Percentiles rank a stretch among this genome's conserved stretches.
Conservation (phyloP, 1,284 basidiomycete genomes). For the Tremellales sp. region DNA sequence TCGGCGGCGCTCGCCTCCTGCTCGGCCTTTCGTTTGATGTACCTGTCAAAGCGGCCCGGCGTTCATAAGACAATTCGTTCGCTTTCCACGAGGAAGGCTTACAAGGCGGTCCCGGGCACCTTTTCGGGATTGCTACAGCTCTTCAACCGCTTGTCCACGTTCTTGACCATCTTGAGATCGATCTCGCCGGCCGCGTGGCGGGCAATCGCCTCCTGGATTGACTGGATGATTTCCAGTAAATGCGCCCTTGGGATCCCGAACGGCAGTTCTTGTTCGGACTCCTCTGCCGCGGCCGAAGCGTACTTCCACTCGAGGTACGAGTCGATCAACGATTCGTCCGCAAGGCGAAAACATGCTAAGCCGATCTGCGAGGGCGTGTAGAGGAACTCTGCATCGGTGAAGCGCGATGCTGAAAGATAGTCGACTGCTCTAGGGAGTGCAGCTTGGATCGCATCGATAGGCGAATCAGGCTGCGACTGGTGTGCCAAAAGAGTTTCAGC, state of each 20-base stretch:
- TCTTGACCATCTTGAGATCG: conserved; percentile 75
- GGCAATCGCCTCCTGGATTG: conserved; percentile 59
- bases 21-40: conserved; percentile 47
- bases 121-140: conserved; percentile 92
- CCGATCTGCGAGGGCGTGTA: conserved; percentile 93
- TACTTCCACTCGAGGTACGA: conserved; percentile 60
- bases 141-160: conserved; percentile 77
- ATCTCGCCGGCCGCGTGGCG: conserved; percentile 58
- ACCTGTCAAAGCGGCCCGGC: conserved; percentile 32
- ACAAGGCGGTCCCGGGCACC: conserved; percentile 74
- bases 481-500: conserved; percentile 52
- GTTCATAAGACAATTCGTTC: too few relatives aligned
- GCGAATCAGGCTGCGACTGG: conserved; percentile 18
- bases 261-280: conserved; percentile 7
- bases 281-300: conserved; percentile 10
- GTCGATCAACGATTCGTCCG: conserved; percentile 59
- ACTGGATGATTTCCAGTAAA: conserved; percentile 52
- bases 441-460: conserved; percentile 21
- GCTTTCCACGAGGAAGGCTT: conserved; percentile 14
- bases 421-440: conserved; percentile 26
- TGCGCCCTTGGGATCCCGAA: conserved; percentile 35
- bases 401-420: conserved; percentile 65
- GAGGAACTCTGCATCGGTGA: conserved; percentile 88
- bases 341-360: conserved; percentile 71
- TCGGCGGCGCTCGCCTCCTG: conserved; percentile 37